These are phyloP conservation scores for Platismatia glauca DNA, from an alignment of 495 filamentous ascomycete genomes.

Conservation along the genomic window DNA sequence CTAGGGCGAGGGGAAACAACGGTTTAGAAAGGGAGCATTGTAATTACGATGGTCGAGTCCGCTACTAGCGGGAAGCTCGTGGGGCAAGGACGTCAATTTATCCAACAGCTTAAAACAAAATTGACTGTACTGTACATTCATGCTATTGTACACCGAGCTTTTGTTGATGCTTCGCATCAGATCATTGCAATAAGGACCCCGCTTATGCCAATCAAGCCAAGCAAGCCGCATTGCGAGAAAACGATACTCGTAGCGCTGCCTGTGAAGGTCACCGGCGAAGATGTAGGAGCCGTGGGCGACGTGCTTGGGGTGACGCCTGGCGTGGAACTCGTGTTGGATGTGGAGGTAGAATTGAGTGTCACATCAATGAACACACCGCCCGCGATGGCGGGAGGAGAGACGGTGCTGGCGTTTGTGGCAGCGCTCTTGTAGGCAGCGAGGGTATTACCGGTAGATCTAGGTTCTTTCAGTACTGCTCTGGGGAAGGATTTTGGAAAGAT, in stretches of 20 bases:
- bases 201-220: neutral
- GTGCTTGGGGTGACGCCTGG: neutral
- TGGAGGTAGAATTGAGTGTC: neutral
- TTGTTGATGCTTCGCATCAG: neutral
- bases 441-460: neutral
- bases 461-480: neutral
- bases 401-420: neutral
- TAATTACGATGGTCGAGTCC: no score
- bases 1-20: no score
- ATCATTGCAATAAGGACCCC: neutral
- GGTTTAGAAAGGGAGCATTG: no score
- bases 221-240: neutral
- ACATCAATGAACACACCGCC: neutral
- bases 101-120: no score
- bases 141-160: no score
- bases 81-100: no score
- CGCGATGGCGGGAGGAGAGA: neutral
- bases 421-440: neutral
- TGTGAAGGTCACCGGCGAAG: neutral
- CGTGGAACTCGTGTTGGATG: neutral
- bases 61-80: no score
- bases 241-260: neutral
- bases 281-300: neutral
- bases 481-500: neutral
- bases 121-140: no score